Evolutionary conservation across 208 protist genomes (phyloP), one percentile per base, ranked within the genome.

Genomic region (Acanthamoeba healyi): DNA sequence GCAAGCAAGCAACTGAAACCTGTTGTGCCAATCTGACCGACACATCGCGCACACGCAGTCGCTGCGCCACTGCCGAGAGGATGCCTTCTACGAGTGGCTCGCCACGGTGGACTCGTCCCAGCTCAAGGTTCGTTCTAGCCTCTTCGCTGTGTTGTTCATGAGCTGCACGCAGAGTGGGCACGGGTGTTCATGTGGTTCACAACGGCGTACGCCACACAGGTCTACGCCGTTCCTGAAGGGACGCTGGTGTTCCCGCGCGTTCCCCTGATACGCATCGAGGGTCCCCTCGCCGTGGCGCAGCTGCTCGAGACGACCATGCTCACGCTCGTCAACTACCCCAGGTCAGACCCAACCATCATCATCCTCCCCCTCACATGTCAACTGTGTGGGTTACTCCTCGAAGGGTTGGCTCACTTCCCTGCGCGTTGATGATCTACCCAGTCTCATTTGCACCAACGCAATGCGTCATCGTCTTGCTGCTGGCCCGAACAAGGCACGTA

Each of bases 371-470:
- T n/a, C n/a, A n/a, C n/a, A n/a, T n/a, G n/a, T n/a, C n/a, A 15
- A 24, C 54, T 22, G 14, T 22, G 14, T 29, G 22, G 49, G 15
- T 19, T 19, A 54, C 3, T 0, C 14, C 15, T 19, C 49, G 15
- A 10, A 54, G 15, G 22, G 22, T 0, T 54, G 9, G 17, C 46
- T 6, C 46, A 54, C 63, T 72, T 19, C 10, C 2, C 36, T 34
- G 0, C 44, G 40, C 51, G n/a, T 17, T 82, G 17, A n/a, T 10
- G 7, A 5, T 26, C 40, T 32, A 7, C 12, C 15, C 24, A 95
- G 96, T 15, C 94, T 99, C 5, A 94, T 99, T 0, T 81, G 92
- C 10, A 99, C 98, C 0, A 99, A 99, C 65, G 98, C 98, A 2
- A 94, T 95, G 36, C 88, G 98, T 32, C 96, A 97, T 36, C 56